phyloP scores from a whole-genome alignment of 495 filamentous ascomycete genomes.

The Aspergillus cavernicola region DNA sequence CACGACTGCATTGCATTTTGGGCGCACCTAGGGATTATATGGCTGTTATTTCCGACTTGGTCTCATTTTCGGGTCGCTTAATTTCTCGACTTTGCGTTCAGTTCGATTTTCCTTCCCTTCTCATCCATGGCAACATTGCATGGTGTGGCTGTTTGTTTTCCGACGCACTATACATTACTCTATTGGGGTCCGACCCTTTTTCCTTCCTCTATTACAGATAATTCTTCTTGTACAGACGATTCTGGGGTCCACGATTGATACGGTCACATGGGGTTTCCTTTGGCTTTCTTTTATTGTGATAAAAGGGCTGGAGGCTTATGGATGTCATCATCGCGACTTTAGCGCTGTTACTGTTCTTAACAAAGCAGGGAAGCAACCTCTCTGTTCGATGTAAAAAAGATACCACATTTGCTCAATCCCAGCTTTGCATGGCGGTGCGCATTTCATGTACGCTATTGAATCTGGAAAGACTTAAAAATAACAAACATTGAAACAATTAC shows the following conservation, averaged over 20 bases:
- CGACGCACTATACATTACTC: conserved; percentile 7
- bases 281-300: conserved; percentile 14
- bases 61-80: conserved; percentile 21
- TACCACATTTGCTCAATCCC: conserved; percentile 24
- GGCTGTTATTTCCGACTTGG: conserved; percentile 33
- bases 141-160: conserved; percentile 30
- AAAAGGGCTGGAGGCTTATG: conserved; percentile 11
- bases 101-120: not conserved
- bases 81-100: conserved; percentile 23
- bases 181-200: conserved; percentile 8
- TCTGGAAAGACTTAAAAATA: conserved; percentile 4
- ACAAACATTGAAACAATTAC: not conserved
- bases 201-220: conserved; percentile 38
- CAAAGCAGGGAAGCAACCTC: conserved; percentile 6
- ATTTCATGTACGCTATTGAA: conserved; percentile 19
- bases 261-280: conserved; percentile 16
- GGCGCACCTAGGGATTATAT: conserved; percentile 38
- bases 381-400: conserved; percentile 27
- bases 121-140: conserved; percentile 16
- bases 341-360: conserved; percentile 7
- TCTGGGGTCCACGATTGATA: conserved; percentile 14
- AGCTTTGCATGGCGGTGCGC: conserved; percentile 12
- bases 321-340: conserved; percentile 11
- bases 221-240: conserved; percentile 19
- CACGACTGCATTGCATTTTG: conserved; percentile 49